Evolutionary conservation across 768 basidiomycete species (phyloP), one percentile per base, ranked within the genome.

Genomic region (Phaffia tasmanica): DNA sequence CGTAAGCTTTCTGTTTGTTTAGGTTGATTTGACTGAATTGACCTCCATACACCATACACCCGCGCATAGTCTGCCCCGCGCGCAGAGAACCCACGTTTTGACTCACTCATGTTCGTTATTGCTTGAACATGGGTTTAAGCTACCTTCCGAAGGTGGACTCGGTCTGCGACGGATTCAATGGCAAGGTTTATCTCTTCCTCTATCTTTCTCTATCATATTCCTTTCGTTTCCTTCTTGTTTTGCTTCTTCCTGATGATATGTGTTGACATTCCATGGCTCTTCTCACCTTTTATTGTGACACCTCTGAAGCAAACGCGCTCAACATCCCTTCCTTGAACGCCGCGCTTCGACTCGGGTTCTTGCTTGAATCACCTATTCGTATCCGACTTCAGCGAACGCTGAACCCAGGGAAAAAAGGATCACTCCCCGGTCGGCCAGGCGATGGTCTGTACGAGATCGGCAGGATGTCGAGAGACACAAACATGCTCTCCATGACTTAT

Each of bases 161-260:
- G 67, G 67, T 6, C 55, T 69, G 18, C 67, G 67, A n/a, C 35
- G 67, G 21, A 57, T 64, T n/a, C 55, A 59, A 25, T 69, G 67
- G 67, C 27, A 42, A 53, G 65, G 65, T 67, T 5, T 4, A 57
- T 50, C 23, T 21, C 19, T 35, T 30, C 25, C 50, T 16, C 64
- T 56, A 53, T 29, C 47, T 35, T 3, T 21, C n/a, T n/a, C n/a
- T n/a, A n/a, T n/a, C n/a, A n/a, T n/a, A n/a, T n/a, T n/a, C n/a
- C n/a, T n/a, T n/a, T n/a, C 23, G 4, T 9, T 57, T 4, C 2
- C 11, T 35, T 54, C 42, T 16, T 25, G 21, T 50, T 8, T 23
- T 29, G 25, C 2, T 53, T 42, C 42, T 30, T 5, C 50, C 7
- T 19, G 54, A 32, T 64, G 30, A 56, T 55, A 42, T 46, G 8